Percentiles rank a stretch among this genome's conserved stretches.
These are phyloP conservation scores for Chlamydomonas schloesseri DNA, from an alignment of 139 green algal species.

Conservation along the genomic window DNA sequence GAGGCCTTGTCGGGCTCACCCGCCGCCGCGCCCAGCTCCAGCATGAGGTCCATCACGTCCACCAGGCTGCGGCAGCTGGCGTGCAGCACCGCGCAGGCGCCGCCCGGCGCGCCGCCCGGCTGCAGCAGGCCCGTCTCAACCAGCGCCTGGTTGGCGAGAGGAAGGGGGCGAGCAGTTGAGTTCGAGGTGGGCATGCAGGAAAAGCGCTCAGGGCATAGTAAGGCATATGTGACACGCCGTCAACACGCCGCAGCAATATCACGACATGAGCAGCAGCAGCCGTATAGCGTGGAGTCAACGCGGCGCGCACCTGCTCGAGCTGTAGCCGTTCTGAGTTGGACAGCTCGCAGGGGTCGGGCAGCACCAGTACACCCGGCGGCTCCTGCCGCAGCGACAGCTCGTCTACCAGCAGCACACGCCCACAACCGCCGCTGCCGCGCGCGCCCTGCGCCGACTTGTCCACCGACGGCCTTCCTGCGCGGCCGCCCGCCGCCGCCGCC, in stretches of 20 bases:
- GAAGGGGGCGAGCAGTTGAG: background rate
- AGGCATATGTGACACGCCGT: too few relatives aligned
- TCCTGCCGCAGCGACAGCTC: constrained; percentile 73
- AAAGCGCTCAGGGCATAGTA: too few relatives aligned
- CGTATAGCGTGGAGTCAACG: background rate
- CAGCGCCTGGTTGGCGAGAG: background rate
- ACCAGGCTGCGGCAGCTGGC: constrained; percentile 67
- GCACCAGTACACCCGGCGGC: constrained; percentile 80
- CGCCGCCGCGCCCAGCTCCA: constrained; percentile 78
- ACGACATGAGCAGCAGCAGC: too few relatives aligned
- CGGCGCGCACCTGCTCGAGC: constrained; percentile 52
- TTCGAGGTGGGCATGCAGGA: too few relatives aligned
- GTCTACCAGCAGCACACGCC: constrained; percentile 69
- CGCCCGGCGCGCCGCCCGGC: constrained; percentile 31
- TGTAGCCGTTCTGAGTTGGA: constrained; percentile 40
- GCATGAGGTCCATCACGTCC: constrained; percentile 88
- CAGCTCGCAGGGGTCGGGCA: constrained; percentile 61
- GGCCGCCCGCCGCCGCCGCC: background rate
- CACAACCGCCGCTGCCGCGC: constrained; percentile 23
- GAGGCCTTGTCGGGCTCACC: constrained; percentile 68
- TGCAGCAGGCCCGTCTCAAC: constrained; percentile 13
- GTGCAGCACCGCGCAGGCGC: constrained; percentile 49
- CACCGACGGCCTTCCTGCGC: constrained; percentile 45
- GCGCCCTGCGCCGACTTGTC: background rate
- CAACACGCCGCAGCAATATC: too few relatives aligned